Evolutionary conservation across 2,329 filamentous ascomycete genomes (phyloP), one percentile per base, ranked within the genome.

Genomic region (Elsinoe perseae): DNA sequence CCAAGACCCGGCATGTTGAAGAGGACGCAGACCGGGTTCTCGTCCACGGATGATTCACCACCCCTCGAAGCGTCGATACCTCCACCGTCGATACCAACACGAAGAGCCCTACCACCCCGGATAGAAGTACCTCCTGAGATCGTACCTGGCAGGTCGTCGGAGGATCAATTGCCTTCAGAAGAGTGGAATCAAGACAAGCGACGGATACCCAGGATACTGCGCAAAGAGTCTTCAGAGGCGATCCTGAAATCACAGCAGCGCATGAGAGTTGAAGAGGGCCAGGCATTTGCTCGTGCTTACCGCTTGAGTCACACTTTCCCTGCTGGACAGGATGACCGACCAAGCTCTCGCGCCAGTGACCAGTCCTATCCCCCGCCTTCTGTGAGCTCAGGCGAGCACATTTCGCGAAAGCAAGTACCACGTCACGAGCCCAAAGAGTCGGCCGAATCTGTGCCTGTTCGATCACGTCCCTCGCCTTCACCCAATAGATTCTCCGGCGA

Each of bases 231-330:
- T 21, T 42, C 38, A n/a, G 53, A 56, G 12, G 23, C 53, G 10
- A 56, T 56, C 3, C 10, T 46, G 42, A 48, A 27, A 5, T 64
- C 77, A 7, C 77, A 75, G 56, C 75, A 75, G 25, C 74, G 71
- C 62, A 80, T 80, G 77, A 70, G 76, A 56, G 70, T 71, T 7
- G 77, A 80, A 58, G 77, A 80, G 66, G 77, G 74, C 4, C 68
- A 68, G 56, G 76, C 75, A 8, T 65, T 80, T 54, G 76, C 79
- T 48, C 69, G 75, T 48, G 73, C 68, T 18, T 57, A 56, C 36
- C 53, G 53, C 8, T 42, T 56, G 5, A 56, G 53, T 28, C 28
- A 44, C 4, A 30, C 40, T 9, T 23, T 56, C 12, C 36, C 38
- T 44, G 42, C 53, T 2, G 53, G 40, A 20, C 53, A 42, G 40